Conservation (phyloP, 2,329 filamentous ascomycete species). For the Arthrobotrys sinensis region DNA sequence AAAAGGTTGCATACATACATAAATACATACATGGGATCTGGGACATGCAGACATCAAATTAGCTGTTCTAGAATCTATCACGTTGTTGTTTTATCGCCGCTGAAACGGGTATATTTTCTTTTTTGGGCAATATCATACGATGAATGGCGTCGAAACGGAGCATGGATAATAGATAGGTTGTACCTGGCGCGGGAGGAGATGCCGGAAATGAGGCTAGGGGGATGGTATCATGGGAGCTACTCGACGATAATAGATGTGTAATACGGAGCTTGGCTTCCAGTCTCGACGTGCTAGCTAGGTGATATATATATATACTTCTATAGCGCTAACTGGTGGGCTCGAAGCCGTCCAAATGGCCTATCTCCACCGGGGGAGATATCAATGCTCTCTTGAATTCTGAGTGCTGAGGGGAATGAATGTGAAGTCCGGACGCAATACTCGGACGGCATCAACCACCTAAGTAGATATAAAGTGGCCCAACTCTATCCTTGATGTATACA, state of each 20-base stretch:
- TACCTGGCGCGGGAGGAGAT: conserved; percentile 24
- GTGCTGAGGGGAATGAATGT: no score
- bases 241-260: neutral
- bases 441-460: no score
- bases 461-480: no score
- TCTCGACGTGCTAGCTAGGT: neutral
- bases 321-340: no score
- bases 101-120: conserved; percentile 24
- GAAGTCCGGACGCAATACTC: no score
- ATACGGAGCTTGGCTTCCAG: conserved; percentile 6
- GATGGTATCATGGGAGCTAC: neutral
- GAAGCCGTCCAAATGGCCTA: no score
- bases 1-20: conserved; percentile 15
- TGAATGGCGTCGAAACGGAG: neutral
- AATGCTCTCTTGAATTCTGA: no score
- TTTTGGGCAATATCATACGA: conserved; percentile 20
- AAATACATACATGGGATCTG: conserved; percentile 2
- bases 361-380: no score
- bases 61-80: conserved; percentile 20
- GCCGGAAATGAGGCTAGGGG: conserved; percentile 2
- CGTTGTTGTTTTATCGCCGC: conserved; percentile 9
- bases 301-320: no score
- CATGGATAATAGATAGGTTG: neutral
- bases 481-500: neutral
- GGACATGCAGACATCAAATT: neutral